Base-by-base conservation (phyloP, 2,329 filamentous ascomycete genomes). In the Juglanconis juglandina region DNA sequence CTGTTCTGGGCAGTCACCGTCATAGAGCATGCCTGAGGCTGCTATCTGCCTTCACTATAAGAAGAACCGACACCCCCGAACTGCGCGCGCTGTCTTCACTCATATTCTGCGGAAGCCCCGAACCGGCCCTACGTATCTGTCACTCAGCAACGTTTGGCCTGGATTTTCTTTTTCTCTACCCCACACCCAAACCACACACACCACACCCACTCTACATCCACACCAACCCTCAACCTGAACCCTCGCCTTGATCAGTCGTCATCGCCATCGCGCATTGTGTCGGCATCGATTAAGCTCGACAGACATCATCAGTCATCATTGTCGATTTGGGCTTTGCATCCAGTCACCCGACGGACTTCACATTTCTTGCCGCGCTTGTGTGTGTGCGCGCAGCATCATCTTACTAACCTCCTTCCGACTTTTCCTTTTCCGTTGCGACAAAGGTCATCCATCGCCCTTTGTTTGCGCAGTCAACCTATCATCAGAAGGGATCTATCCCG, bases 121-220 rank as follows among this genome's bases (percentile, higher is more conserved):
- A 82, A 76, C 79, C 78, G 77, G 79, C 79, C 79, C 71, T 80
- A 77, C 77, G 78, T 79, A 80, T 72, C 65, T 68, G 74, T 73
- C 71, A 75, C 74, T 72, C 72, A 55, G 47, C 72, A 72, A 17
- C 77, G 76, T 80, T 74, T 70, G 78, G 77, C 75, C 76, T 72
- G 53, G 52, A 59, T 59, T 68, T 71, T 72, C 70, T 70, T 68
- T 73, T 72, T 70, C 69, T 68, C 34, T 52, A 41, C 41, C 39
- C 65, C 70, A 69, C 70, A 68, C 68, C 68, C 66, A 68, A 68
- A 67, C 67, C 65, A 65, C 64, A 66, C 64, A 70, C 68, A 67
- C 68, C 67, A 64, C 61, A 61, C 56, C 66, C 64, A 52, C 58
- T 48, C 66, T 51, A 49, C 37, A 52, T 42, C 52, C 56, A 17